A percentile compares a stretch with the other conserved stretches of the same genome.
phyloP scores from a whole-genome alignment of 108 stramenopile genomes.

The Nitzschia palea region DNA sequence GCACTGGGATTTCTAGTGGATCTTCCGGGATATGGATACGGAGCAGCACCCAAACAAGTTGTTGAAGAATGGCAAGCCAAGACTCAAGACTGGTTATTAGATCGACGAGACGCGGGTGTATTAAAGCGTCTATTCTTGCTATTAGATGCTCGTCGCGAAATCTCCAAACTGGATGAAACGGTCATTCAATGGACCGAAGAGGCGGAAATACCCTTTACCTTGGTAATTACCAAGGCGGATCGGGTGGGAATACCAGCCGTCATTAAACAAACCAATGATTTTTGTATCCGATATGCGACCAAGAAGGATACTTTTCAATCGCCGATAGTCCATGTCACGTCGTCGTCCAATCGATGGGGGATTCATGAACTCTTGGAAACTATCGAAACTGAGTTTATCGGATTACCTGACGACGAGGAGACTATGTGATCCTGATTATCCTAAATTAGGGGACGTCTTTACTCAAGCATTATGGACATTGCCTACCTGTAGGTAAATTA shows the following conservation, averaged over 20 bases:
- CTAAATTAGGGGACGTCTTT: too few relatives aligned
- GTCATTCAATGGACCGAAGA: constrained; percentile 88
- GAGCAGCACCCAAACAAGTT: constrained; percentile 52
- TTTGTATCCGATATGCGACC: constrained; percentile 72
- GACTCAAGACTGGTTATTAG: constrained; percentile 72
- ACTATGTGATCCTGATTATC: background rate
- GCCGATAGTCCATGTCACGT: constrained; percentile 62
- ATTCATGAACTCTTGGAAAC: constrained; percentile 42
- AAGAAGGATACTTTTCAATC: constrained; percentile 13
- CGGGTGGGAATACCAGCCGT: constrained; percentile 39
- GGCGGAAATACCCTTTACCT: constrained; percentile 68
- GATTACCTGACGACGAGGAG: constrained; percentile 18
- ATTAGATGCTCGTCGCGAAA: constrained; percentile 68
- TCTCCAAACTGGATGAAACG: constrained; percentile 44
- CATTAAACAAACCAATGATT: constrained; percentile 67
- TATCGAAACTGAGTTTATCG: constrained; percentile 54
- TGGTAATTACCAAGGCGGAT: constrained; percentile 87
- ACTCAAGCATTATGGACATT: too few relatives aligned
- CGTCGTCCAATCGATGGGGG: constrained; percentile 39
- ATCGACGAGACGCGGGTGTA: constrained; percentile 36
- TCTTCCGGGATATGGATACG: constrained; percentile 83
- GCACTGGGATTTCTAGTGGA: constrained; percentile 58
- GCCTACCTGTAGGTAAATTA: too few relatives aligned
- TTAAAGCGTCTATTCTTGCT: constrained; percentile 68
- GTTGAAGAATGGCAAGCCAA: constrained; percentile 78